These are phyloP conservation scores for Mucor circinelloides DNA, from an alignment of 371 early-diverging fungal species.

Conservation along the genomic window DNA sequence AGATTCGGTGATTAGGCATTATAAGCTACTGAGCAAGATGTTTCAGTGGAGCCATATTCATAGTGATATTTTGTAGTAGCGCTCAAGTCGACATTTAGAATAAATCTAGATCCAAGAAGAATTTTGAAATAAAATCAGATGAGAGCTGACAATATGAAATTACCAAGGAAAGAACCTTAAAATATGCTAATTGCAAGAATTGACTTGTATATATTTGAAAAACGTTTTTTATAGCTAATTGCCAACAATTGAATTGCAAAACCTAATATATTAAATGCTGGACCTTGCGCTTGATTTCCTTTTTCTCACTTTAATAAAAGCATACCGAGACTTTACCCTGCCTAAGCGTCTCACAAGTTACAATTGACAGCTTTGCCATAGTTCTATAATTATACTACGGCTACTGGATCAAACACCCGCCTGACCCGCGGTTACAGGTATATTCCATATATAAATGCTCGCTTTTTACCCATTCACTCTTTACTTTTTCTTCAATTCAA, in stretches of 20 bases:
- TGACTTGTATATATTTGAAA: neutral
- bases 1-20: neutral
- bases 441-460: neutral
- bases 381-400: neutral
- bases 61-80: too few species aligned
- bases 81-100: neutral
- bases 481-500: neutral
- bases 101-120: neutral
- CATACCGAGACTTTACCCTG: neutral
- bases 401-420: neutral
- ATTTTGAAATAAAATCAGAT: neutral
- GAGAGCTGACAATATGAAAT: neutral
- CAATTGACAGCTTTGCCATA: neutral
- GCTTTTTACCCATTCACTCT: neutral
- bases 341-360: neutral
- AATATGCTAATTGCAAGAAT: neutral
- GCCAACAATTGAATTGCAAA: neutral
- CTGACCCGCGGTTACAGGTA: neutral
- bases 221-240: neutral
- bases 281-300: constrained; percentile 3
- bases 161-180: neutral
- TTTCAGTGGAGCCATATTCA: neutral
- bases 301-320: neutral
- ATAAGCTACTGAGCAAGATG: neutral
- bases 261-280: neutral